Evolutionary conservation across 1,284 basidiomycete genomes (phyloP).

Genomic region (Puccinia coronata): DNA sequence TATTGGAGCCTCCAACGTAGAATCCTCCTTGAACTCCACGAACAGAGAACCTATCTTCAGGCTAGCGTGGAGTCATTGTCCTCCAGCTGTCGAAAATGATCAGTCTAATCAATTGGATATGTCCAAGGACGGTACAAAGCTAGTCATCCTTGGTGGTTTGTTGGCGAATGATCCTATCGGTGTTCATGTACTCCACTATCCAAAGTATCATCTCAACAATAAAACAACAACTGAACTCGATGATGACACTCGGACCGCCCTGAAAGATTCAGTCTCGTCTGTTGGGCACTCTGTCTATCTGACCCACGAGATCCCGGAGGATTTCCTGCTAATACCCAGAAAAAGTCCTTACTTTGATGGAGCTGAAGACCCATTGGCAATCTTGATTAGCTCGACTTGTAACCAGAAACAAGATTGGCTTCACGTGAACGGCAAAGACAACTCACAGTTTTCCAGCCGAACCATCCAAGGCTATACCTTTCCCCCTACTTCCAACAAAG

Average conservation of each 20-base stretch:
- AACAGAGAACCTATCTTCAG: constrained; percentile 82
- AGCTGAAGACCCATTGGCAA: constrained; percentile 70
- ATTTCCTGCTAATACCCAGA: constrained; percentile 75
- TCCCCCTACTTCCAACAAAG: constrained; percentile 11
- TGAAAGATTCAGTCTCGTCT: constrained; percentile 67
- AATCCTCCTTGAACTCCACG: constrained; percentile 50
- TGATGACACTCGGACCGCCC: constrained; percentile 67
- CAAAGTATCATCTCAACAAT: constrained; percentile 66
- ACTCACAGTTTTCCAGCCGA: constrained; percentile 14
- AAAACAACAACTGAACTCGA: constrained; percentile 60
- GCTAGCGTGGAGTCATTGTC: constrained; percentile 71
- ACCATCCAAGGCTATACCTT: constrained; percentile 37
- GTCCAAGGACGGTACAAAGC: constrained; percentile 67
- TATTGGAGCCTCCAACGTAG: constrained; percentile 59
- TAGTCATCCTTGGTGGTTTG: constrained; percentile 78
- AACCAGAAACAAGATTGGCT: constrained; percentile 16
- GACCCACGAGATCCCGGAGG: constrained; percentile 69
- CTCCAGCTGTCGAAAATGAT: constrained; percentile 56
- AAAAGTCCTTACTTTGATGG: constrained; percentile 72
- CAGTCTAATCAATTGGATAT: background rate
- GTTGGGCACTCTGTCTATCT: constrained; percentile 68
- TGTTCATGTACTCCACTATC: constrained; percentile 71
- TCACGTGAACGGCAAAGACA: background rate
- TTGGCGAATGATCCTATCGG: constrained; percentile 66
- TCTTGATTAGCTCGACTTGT: constrained; percentile 61